phyloP scores from a whole-genome alignment of 306 rosid genomes.

The apple (Malus domestica) region ASM211411v1 NC_041804.1:374001-374500 shows the following conservation, averaged over 20 bases:
- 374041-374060: conserved; percentile 38
- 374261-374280: neutral
- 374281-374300: neutral
- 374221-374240: neutral
- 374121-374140: conserved; percentile 30
- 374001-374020: conserved; percentile 84
- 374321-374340: neutral
- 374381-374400: neutral
- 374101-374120: conserved; percentile 24
- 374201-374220: neutral
- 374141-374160: conserved; percentile 27
- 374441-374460: neutral
- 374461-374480: neutral
- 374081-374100: conserved; percentile 39
- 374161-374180: conserved; percentile 13
- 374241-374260: neutral
- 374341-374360: neutral
- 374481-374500: neutral
- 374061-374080: conserved; percentile 44
- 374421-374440: neutral
- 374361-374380: neutral
- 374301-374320: neutral
- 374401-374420: neutral
- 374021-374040: conserved; percentile 64
- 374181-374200: conserved; percentile 17